Evolutionary conservation across 257 asterid species (phyloP), one percentile per base, ranked within the genome.

Genomic region (Solanum commersonii): DNA sequence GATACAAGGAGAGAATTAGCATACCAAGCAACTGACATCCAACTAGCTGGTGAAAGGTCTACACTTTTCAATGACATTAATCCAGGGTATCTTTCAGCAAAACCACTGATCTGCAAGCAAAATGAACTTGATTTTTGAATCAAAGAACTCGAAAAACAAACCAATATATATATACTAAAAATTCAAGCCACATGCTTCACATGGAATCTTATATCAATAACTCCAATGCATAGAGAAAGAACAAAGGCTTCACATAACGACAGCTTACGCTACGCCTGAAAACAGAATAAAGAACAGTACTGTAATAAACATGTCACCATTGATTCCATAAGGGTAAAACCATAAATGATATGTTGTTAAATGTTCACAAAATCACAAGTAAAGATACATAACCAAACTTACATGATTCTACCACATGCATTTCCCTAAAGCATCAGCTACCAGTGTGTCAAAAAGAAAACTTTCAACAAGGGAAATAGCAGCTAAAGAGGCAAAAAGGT

Each of bases 21-120:
- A 31, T 89, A 93, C 95, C 95, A 93, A 35, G 94, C 91, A 82
- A 93, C 94, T 4, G 95, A 90, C 94, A 93, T 86, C 95, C 94
- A 92, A 91, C 93, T 90, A 84, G 93, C 93, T 0, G 94, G 94
- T 63, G 93, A 92, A 87, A 92, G 94, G 84, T 93, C 95, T 65
- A 91, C 93, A 86, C 94, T 91, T 88, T 88, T 93, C 91, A 93
- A 73, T 31, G 95, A 89, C 94, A 88, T 89, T 71, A 93, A 88
- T 70, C 95, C 93, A 5, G 95, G 91, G 85, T 44, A 87, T 85
- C 91, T 89, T 86, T 90, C 89, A 71, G 93, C 90, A 33, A 91
- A 90, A 86, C 76, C 89, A 82, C 87, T 70, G 35, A 93, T 89
- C 95, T 93, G 92, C 84, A 29, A 82, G 35, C 83, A 87, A 49